phyloP scores from a whole-genome alignment of 2,329 filamentous ascomycete species.

The Venturiaceae sp. region DNA sequence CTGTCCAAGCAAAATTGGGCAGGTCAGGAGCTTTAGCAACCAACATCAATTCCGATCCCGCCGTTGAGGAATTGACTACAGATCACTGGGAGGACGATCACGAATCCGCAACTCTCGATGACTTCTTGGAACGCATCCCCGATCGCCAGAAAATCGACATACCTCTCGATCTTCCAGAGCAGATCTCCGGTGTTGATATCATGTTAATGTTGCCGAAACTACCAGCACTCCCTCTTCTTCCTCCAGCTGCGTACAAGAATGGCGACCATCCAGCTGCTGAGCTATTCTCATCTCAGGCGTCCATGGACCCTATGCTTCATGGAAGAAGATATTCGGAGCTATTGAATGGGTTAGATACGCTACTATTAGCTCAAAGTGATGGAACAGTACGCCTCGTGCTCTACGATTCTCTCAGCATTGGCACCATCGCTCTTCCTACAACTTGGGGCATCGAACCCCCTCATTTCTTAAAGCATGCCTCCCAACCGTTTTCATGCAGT shows the following conservation, averaged over 20 bases:
- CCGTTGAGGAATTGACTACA: neutral
- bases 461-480: constrained; percentile 51
- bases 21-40: constrained; percentile 6
- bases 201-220: constrained; percentile 26
- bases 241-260: constrained; percentile 5
- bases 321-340: constrained; percentile 44
- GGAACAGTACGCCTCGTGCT: constrained; percentile 69
- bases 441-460: constrained; percentile 32
- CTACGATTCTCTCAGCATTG: constrained; percentile 77
- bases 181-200: constrained; percentile 30
- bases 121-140: constrained; percentile 28
- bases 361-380: constrained; percentile 63
- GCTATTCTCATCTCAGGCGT: constrained; percentile 26
- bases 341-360: constrained; percentile 67
- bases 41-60: constrained; percentile 7
- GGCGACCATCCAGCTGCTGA: constrained; percentile 20
- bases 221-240: constrained; percentile 21
- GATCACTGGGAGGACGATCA: constrained; percentile 4
- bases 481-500: constrained; percentile 64
- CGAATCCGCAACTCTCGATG: constrained; percentile 20
- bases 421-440: constrained; percentile 47
- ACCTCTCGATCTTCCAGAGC: constrained; percentile 26
- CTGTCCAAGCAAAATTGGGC: constrained; percentile 31
- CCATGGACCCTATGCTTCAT: constrained; percentile 29
- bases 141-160: constrained; percentile 23